Evolutionary conservation across 2,329 filamentous ascomycete species (phyloP), one percentile per base, ranked within the genome.

Genomic region (Xylariales sp.): DNA sequence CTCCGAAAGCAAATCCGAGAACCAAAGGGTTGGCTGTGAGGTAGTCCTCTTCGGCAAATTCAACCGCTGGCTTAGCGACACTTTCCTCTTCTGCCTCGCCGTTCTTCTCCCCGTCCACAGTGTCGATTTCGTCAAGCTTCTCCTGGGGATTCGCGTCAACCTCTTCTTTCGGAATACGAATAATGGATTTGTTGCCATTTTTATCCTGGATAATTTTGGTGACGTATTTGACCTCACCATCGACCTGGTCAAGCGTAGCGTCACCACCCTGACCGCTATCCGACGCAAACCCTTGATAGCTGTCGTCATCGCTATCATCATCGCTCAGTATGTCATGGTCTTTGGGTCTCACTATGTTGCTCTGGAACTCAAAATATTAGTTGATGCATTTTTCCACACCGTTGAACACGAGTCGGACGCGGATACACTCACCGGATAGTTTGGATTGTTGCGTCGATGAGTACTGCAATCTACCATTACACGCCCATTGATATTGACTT

Each of bases 401-500:
- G n/a, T n/a, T n/a, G n/a, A n/a, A n/a, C n/a, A n/a, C n/a, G n/a
- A n/a, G n/a, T n/a, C n/a, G n/a, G n/a, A n/a, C n/a, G n/a, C n/a
- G n/a, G n/a, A 15, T 6, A 15, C 5, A 38, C 28, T 38, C 17
- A 31, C 35, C 0, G 76, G 77, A 49, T 95, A 95, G 56, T 95
- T 95, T 1, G 89, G 86, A 48, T 93, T 87, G 58, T 91, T 86
- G 23, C 87, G 78, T 7, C 88, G 79, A 62, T 94, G 89, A 29
- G 85, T 86, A 4, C 80, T 80, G 0, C 88, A 80, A 54, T 95
- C 90, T 17, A 95, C 72, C 88, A 95, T 95, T 45, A 95, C 75
- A 20, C 90, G 81, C 14, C 88, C 85, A 45, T 89, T 88, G 58
- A 95, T 83, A 54, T 88, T 88, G 60, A 94, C 83, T 58, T 88